Evolutionary conservation across 2,329 filamentous ascomycete genomes (phyloP).

Genomic region (Epichloe coenophiala): DNA sequence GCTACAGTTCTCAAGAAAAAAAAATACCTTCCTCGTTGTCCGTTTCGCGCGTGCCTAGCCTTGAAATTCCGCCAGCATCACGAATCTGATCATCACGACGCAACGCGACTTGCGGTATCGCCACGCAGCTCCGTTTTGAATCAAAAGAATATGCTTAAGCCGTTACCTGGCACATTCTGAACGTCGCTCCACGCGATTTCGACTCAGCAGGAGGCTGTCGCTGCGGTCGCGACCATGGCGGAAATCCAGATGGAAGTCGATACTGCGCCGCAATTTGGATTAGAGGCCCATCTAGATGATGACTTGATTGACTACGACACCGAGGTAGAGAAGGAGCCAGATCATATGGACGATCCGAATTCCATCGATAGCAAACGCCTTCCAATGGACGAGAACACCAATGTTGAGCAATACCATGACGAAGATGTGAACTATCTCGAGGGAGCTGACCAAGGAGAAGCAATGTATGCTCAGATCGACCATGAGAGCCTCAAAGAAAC

Average conservation of each 20-base stretch:
- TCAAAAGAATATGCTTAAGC: background rate
- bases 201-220: background rate
- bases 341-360: background rate
- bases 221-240: constrained; percentile 10
- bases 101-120: background rate
- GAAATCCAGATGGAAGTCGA: constrained; percentile 21
- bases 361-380: background rate
- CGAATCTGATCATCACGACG: background rate
- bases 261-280: constrained; percentile 11
- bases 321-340: constrained; percentile 9
- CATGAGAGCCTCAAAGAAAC: constrained; percentile 5
- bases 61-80: background rate
- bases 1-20: background rate
- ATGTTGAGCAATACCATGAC: constrained; percentile 4
- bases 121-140: background rate
- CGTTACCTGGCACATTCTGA: background rate
- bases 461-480: background rate
- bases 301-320: constrained; percentile 26
- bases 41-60: background rate
- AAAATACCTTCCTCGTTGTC: background rate
- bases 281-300: constrained; percentile 15
- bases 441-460: constrained; percentile 1
- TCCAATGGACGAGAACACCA: background rate
- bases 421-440: constrained; percentile 6
- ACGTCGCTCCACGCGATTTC: background rate